Evolutionary conservation across 2,329 filamentous ascomycete species (phyloP).

Genomic region (Pyricularia sp.): DNA sequence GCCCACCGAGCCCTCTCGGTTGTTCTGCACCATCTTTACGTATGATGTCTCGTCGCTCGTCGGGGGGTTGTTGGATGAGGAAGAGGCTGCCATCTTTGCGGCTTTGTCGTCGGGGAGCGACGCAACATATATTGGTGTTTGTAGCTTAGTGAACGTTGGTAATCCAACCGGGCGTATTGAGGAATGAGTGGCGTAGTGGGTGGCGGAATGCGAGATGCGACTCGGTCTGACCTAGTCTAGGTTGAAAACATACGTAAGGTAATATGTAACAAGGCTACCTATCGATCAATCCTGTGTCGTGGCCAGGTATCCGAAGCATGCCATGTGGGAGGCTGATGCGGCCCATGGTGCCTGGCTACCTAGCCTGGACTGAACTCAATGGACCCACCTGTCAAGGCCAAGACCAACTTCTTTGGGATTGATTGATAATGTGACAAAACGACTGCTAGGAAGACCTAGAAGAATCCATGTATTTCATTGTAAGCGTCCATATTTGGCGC

Average conservation of each 20-base stretch:
- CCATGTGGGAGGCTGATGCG: not conserved
- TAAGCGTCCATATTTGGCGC: not conserved
- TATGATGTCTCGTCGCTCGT: slow-evolving; percentile 37
- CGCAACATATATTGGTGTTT: not conserved
- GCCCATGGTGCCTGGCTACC: not conserved
- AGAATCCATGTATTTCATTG: not conserved
- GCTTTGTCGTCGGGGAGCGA: not conserved
- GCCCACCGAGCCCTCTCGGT: slow-evolving; percentile 14
- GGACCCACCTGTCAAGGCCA: not conserved
- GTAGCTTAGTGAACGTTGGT: not conserved
- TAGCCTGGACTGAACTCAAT: not conserved
- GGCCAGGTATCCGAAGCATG: not conserved
- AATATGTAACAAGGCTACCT: not conserved
- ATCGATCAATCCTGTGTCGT: not conserved
- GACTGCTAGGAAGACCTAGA: not conserved
- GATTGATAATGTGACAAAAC: not conserved
- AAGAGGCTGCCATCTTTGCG: slow-evolving; percentile 17
- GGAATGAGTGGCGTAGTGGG: not conserved
- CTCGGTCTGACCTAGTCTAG: not conserved
- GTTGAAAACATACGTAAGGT: not conserved
- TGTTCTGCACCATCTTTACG: slow-evolving; percentile 43
- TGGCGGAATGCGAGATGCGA: not conserved
- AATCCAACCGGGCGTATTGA: not conserved
- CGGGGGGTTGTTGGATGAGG: slow-evolving; percentile 21
- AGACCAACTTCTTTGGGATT: not conserved